Evolutionary conservation across 1,139 yeast genomes (phyloP).

Genomic region (Barnettozyma hawaiiensis): DNA sequence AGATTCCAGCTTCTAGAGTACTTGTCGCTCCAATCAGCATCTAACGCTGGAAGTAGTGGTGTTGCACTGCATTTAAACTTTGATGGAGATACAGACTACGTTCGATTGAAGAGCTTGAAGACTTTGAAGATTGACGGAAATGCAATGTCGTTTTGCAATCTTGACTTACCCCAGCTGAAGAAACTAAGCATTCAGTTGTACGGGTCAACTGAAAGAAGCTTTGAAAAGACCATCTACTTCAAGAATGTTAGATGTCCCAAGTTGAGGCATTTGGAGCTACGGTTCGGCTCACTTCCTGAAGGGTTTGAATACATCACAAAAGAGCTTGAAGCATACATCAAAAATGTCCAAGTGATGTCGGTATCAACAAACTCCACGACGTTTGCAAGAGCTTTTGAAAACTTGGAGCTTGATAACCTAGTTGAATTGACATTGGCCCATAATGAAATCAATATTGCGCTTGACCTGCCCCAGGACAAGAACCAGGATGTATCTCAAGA

Average conservation of each 20-base stretch:
- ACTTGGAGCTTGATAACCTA: constrained; percentile 7
- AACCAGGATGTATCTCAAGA: background rate
- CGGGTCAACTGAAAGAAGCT: constrained; percentile 17
- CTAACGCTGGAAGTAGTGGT: constrained; percentile 16
- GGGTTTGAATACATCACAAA: constrained; percentile 13
- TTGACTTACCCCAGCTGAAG: constrained; percentile 11
- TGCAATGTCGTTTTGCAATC: constrained; percentile 12
- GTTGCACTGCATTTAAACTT: constrained; percentile 6
- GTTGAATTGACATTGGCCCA: constrained; percentile 10
- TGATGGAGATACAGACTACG: background rate
- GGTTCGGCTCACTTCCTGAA: constrained; percentile 15
- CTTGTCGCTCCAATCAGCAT: constrained; percentile 18
- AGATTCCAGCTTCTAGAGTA: constrained; percentile 12
- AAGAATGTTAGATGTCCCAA: constrained; percentile 11
- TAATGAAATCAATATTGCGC: constrained; percentile 11
- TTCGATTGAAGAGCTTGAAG: constrained; percentile 9
- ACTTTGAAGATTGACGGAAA: constrained; percentile 17
- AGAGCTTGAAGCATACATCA: constrained; percentile 3
- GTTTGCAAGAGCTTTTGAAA: constrained; percentile 11
- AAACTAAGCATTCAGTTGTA: constrained; percentile 12
- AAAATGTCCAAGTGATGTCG: constrained; percentile 4
- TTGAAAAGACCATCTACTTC: constrained; percentile 13
- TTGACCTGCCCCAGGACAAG: constrained; percentile 8
- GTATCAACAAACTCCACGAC: constrained; percentile 13
- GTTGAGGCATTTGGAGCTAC: constrained; percentile 7